Evolutionary conservation across 768 basidiomycete genomes (phyloP).

Genomic region (Agrocybe pediades): DNA sequence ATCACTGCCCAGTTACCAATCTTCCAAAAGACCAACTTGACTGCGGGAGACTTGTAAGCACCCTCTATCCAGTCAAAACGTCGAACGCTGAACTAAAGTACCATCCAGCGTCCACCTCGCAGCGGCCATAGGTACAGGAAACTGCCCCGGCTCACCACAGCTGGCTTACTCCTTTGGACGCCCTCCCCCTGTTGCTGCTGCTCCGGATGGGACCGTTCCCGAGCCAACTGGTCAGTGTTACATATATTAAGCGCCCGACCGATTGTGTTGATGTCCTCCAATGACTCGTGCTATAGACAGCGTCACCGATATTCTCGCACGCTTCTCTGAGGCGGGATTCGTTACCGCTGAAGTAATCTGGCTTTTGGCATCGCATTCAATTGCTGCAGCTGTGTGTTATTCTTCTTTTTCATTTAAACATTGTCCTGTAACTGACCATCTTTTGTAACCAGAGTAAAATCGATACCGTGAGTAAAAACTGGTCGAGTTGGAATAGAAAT

Average conservation of each 20-base stretch:
- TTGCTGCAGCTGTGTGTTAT: not conserved
- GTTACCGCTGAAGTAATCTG: not conserved
- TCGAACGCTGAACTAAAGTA: not conserved
- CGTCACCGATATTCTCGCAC: constrained; percentile 4
- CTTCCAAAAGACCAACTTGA: constrained; percentile 13
- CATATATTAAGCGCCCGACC: not conserved
- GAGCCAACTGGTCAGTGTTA: not conserved
- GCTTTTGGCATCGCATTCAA: not conserved
- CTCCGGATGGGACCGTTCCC: not conserved
- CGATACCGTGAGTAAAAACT: not conserved
- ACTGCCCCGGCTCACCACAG: not conserved
- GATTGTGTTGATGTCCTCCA: not conserved
- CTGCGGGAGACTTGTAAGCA: constrained; percentile 9
- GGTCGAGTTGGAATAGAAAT: not conserved
- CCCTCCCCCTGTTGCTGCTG: not conserved
- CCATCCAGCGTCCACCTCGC: not conserved
- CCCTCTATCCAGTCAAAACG: too few relatives aligned
- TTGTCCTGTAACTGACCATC: not conserved
- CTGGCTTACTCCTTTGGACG: constrained; percentile 1
- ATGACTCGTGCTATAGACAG: not conserved
- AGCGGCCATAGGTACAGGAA: not conserved
- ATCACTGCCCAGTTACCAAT: constrained; percentile 13
- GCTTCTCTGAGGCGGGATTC: constrained; percentile 2
- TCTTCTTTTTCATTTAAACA: not conserved
- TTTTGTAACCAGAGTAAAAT: not conserved